Percentiles rank a stretch among this genome's conserved stretches.
Evolutionary conservation across 768 basidiomycete genomes (phyloP).

Genomic region (Mrakia frigida): DNA sequence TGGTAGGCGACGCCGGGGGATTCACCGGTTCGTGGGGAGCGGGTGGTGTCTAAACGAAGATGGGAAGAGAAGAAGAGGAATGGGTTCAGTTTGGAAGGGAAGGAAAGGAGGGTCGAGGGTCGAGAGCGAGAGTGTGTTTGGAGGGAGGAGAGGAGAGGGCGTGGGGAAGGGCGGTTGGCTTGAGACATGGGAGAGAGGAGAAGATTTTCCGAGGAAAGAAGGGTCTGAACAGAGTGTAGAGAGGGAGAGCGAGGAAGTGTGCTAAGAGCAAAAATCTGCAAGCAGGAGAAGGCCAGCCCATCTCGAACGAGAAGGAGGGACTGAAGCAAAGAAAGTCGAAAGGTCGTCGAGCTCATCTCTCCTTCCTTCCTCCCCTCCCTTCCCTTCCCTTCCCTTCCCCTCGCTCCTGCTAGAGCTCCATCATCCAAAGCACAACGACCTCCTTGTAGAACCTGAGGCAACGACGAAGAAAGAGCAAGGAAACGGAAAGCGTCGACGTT

Average conservation of each 20-base stretch:
- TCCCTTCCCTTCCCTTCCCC: not conserved
- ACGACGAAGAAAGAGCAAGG: not conserved
- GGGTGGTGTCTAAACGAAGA: conserved; percentile 73
- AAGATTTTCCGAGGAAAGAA: not conserved
- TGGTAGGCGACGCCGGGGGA: conserved; percentile 77
- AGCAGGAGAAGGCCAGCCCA: no score
- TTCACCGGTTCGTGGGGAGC: conserved; percentile 75
- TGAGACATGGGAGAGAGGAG: no score
- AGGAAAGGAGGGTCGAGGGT: not conserved
- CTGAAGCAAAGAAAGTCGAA: no score
- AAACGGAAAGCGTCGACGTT: conserved; percentile 13
- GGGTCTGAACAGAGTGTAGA: not conserved
- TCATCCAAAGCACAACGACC: no score
- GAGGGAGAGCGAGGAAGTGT: not conserved
- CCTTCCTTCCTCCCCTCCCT: no score
- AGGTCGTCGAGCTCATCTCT: no score
- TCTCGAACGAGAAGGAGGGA: no score
- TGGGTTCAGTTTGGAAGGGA: no score
- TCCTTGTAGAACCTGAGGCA: no score
- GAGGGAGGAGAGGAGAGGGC: not conserved
- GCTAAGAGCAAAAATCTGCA: no score
- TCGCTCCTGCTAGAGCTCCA: no score
- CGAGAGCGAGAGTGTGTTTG: not conserved
- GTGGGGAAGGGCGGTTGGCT: no score
- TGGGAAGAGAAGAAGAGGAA: not conserved